Evolutionary conservation across 2,329 filamentous ascomycete species (phyloP).

Genomic region (Metarhizium sp.): DNA sequence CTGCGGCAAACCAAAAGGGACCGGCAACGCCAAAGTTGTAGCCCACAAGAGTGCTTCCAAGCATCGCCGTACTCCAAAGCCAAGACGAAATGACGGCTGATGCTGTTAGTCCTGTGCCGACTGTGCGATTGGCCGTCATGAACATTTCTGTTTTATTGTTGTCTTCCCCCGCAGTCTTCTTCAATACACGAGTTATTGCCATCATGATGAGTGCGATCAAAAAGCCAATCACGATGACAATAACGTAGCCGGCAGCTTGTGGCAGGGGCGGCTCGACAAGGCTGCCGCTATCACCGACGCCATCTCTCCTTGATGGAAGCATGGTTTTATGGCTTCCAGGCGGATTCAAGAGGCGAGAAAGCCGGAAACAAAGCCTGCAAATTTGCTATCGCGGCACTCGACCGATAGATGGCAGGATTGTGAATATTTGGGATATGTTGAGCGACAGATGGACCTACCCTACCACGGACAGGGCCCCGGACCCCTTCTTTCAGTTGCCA

Average conservation of each 20-base stretch:
- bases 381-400: too few species aligned
- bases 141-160: slow-evolving; percentile 46
- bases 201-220: slow-evolving; percentile 32
- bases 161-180: slow-evolving; percentile 38
- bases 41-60: slow-evolving; percentile 39
- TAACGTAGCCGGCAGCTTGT: slow-evolving; percentile 20
- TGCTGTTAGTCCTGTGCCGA: slow-evolving; percentile 37
- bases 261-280: slow-evolving; percentile 18
- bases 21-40: slow-evolving; percentile 46
- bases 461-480: too few species aligned
- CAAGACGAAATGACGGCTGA: slow-evolving; percentile 46
- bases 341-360: too few species aligned
- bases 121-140: slow-evolving; percentile 42
- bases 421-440: too few species aligned
- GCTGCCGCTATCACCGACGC: neutral
- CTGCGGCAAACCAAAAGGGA: slow-evolving; percentile 49
- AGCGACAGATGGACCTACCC: too few species aligned
- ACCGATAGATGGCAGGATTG: too few species aligned
- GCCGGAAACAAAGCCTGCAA: too few species aligned
- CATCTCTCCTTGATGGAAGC: neutral
- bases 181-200: slow-evolving; percentile 18
- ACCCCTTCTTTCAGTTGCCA: too few species aligned
- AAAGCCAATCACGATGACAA: slow-evolving; percentile 24
- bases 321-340: too few species aligned
- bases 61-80: slow-evolving; percentile 44